A percentile compares a stretch with the other conserved stretches of the same genome.
These are phyloP conservation scores for Venturia pyrina DNA, from an alignment of 2,329 filamentous ascomycete species.

Conservation along the genomic window DNA sequence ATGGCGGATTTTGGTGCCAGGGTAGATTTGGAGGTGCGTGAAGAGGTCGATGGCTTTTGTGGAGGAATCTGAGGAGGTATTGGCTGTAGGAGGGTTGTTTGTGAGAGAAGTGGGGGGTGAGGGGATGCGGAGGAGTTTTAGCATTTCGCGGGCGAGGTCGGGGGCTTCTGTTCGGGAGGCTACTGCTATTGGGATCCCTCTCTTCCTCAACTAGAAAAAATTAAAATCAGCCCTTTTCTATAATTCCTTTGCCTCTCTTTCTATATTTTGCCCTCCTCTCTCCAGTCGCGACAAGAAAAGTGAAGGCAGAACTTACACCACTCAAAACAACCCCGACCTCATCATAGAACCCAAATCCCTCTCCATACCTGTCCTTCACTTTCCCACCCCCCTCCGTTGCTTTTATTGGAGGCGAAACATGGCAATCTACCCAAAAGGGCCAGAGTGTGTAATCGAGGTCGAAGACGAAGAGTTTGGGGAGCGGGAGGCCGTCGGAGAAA, in stretches of 20 bases:
- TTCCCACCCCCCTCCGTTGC: conserved; percentile 30
- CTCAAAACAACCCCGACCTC: conserved; percentile 33
- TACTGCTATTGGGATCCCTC: conserved; percentile 51
- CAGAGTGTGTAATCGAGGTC: conserved; percentile 98
- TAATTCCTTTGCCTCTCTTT: neutral
- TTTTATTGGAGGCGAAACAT: conserved; percentile 67
- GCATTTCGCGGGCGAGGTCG: conserved; percentile 68
- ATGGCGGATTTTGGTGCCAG: conserved; percentile 74
- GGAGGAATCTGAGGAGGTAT: conserved; percentile 16
- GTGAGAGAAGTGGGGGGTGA: conserved; percentile 22
- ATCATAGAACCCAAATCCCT: conserved; percentile 36
- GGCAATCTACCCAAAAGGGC: conserved; percentile 97
- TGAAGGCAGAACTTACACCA: conserved; percentile 20
- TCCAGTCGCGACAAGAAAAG: too few relatives aligned
- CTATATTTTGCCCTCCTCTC: neutral
- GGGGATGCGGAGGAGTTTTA: conserved; percentile 58
- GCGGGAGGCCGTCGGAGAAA: conserved; percentile 56
- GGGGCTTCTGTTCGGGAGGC: conserved; percentile 76
- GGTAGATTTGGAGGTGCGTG: conserved; percentile 53
- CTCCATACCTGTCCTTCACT: conserved; percentile 42
- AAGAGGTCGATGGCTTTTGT: conserved; percentile 42
- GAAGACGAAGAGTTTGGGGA: conserved; percentile 80
- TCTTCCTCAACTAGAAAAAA: conserved; percentile 22
- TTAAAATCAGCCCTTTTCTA: neutral
- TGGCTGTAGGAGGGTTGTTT: conserved; percentile 16